A percentile compares a stretch with the other conserved stretches of the same genome.
phyloP scores from a whole-genome alignment of 192 early-diverging fungal species.

The Entomortierella chlamydospora region DNA sequence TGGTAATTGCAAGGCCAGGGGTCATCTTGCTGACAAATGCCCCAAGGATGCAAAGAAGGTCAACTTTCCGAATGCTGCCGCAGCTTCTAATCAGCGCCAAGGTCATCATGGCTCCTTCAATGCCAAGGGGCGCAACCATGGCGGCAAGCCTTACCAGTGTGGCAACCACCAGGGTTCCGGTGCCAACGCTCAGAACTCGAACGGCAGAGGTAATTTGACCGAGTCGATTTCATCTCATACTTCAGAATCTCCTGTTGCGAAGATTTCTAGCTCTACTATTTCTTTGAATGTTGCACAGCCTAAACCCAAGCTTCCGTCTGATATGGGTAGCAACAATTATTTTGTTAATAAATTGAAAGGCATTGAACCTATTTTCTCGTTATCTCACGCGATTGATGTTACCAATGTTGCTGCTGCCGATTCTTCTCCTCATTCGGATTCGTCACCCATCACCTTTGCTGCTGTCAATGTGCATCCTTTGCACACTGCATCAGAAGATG shows the following conservation, averaged over 20 bases:
- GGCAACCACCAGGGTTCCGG: neutral
- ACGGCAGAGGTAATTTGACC: neutral
- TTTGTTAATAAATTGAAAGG: neutral
- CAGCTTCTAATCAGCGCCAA: neutral
- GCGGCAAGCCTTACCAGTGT: neutral
- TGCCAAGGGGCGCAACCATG: neutral
- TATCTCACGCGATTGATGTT: neutral
- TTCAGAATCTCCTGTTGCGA: neutral
- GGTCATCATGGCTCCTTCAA: neutral
- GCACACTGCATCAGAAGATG: neutral
- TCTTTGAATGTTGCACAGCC: neutral
- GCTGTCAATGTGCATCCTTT: conserved; percentile 1
- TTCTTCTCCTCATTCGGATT: neutral
- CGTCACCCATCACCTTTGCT: conserved; percentile 1
- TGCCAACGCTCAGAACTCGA: neutral
- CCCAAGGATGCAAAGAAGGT: neutral
- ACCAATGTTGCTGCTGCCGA: neutral
- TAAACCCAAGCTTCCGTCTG: neutral
- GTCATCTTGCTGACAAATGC: neutral
- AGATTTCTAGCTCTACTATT: neutral
- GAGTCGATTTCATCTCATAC: neutral
- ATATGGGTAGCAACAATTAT: neutral
- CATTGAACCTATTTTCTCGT: neutral
- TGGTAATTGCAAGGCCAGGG: neutral
- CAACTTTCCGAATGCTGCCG: neutral